These are phyloP conservation scores for Podospora fimiseda DNA, from an alignment of 495 filamentous ascomycete genomes.

Conservation along the genomic window DNA sequence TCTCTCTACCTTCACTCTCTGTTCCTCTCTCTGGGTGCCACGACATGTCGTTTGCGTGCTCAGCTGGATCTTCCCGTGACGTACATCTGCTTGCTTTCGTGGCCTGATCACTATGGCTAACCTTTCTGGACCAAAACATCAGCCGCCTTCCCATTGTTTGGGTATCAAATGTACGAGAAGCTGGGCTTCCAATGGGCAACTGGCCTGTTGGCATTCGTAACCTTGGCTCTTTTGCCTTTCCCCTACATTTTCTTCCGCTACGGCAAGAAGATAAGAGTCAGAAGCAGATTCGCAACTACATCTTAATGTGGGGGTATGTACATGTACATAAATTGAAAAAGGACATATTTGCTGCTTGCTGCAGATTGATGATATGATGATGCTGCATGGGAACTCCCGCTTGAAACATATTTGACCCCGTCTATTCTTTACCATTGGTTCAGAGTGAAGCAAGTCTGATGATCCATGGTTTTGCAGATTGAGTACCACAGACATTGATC, in stretches of 20 bases:
- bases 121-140: constrained; percentile 18
- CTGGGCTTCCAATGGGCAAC: constrained; percentile 71
- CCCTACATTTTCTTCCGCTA: constrained; percentile 65
- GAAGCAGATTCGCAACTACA: constrained; percentile 39
- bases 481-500: too few relatives aligned
- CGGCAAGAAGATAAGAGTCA: constrained; percentile 47
- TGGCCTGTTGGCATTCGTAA: constrained; percentile 61
- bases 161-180: constrained; percentile 54
- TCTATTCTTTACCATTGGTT: too few relatives aligned
- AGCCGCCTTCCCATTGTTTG: constrained; percentile 47
- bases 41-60: constrained; percentile 29
- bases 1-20: neutral
- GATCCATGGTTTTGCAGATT: neutral
- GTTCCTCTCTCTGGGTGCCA: neutral
- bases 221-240: constrained; percentile 61
- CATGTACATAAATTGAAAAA: neutral
- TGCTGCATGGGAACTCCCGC: neutral
- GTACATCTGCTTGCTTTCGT: constrained; percentile 3
- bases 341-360: neutral
- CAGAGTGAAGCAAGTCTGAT: too few relatives aligned
- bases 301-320: constrained; percentile 9
- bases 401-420: too few relatives aligned
- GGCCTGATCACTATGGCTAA: neutral
- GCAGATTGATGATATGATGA: neutral
- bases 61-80: constrained; percentile 43